Evolutionary conservation across 1,284 basidiomycete species (phyloP), one percentile per base, ranked within the genome.

Genomic region (Wallemia mellicola): DNA sequence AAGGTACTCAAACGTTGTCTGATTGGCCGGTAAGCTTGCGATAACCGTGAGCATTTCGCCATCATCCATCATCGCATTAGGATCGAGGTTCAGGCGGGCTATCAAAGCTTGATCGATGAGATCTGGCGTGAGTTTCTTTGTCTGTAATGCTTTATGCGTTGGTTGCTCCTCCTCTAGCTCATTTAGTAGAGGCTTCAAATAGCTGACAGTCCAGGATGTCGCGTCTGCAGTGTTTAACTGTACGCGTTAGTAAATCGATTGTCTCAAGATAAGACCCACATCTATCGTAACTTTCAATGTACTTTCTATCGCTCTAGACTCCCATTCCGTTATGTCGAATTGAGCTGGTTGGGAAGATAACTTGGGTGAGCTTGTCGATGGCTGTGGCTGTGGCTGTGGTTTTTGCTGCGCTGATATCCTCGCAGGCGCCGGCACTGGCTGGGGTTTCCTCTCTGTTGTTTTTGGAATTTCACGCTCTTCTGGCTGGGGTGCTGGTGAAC

Each of bases 1-100:
- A 24, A 98, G 76, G 67, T 91, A 98, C 66, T 95, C 88, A 64
- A 91, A 91, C 0, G 80, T 77, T 0, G 89, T 91, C 70, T 89
- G 79, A 59, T 80, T 71, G 15, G 78, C 66, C 1, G 86, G 86
- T 25, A 94, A 71, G 25, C 82, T 83, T 1, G 83, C 82, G 5
- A 92, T 71, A 2, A 89, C 79, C 0, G 80, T 76, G 19, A 84
- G 71, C 65, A 79, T 82, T 58, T 91, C 85, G 2, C 83, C 71
- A 66, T 94, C 87, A 66, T 88, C 83, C 82, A 79, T 78, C 77
- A 83, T 81, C 25, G 73, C 68, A 33, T 76, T 72, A 1, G 85
- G 78, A 66, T 92, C 80, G 24, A 95, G 71, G 58, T 88, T 86
- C 1, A 98, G 77, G 27, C 92, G 76, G 2, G 87, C 77, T 63